phyloP scores from a whole-genome alignment of 805 yeast genomes.

The Saturnispora saitoi region DNA sequence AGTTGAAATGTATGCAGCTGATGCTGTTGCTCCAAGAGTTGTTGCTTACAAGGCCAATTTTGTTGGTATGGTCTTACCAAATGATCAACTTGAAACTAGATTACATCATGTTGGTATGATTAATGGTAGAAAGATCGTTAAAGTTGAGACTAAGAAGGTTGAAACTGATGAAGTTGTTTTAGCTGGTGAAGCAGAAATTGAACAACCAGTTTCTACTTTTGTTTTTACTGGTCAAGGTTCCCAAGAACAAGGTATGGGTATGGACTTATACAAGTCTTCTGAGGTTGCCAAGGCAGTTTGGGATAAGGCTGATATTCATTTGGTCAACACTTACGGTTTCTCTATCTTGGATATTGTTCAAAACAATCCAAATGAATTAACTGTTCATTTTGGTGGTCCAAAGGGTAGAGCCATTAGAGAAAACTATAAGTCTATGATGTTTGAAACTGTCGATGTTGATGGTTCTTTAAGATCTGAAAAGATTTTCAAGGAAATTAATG shows the following conservation, averaged over 20 bases:
- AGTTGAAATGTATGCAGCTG: conserved; percentile 98
- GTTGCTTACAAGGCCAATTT: conserved; percentile 87
- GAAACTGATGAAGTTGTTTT: conserved; percentile 73
- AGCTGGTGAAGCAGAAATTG: conserved; percentile 96
- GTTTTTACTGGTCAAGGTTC: conserved; percentile 99
- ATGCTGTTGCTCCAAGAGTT: conserved; percentile 91
- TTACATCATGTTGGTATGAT: conserved; percentile 98
- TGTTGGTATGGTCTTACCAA: conserved; percentile 96
- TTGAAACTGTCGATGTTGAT: conserved; percentile 82
- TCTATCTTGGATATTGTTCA: conserved; percentile 91
- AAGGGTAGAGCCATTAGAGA: conserved; percentile 92
- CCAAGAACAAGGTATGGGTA: conserved; percentile 99
- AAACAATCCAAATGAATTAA: conserved; percentile 91
- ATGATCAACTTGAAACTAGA: conserved; percentile 76
- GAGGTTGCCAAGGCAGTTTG: conserved; percentile 92
- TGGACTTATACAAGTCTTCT: conserved; percentile 89
- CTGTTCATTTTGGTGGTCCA: conserved; percentile 96
- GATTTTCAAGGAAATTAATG: conserved; percentile 87
- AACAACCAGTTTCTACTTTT: conserved; percentile 93
- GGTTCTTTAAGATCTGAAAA: conserved; percentile 84
- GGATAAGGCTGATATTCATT: conserved; percentile 96
- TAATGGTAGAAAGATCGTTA: conserved; percentile 95
- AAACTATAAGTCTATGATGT: conserved; percentile 94
- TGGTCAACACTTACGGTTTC: conserved; percentile 91
- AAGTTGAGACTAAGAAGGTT: conserved; percentile 79